Evolutionary conservation across 1,139 yeast genomes (phyloP).

Genomic region (Saccharomycopsis hybrid): DNA sequence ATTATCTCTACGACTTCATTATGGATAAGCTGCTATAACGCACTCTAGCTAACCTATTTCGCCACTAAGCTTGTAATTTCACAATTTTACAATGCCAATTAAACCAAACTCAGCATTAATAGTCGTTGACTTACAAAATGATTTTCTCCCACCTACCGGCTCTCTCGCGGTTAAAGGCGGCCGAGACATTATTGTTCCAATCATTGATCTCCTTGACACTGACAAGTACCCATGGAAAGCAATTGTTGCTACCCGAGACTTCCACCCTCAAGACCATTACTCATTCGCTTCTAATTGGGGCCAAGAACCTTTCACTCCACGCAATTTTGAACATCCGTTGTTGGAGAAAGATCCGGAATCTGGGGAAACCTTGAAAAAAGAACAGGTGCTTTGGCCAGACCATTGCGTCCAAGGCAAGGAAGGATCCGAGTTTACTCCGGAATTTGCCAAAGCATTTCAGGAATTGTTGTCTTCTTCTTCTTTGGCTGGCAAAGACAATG

Average conservation of each 20-base stretch:
- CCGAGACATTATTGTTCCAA: conserved; percentile 45
- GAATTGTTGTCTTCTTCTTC: conserved; percentile 22
- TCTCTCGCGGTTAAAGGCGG: conserved; percentile 69
- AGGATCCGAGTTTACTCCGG: conserved; percentile 62
- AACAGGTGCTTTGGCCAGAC: conserved; percentile 76
- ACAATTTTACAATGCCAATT: background rate
- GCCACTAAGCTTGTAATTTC: too few relatives aligned
- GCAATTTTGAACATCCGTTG: conserved; percentile 48
- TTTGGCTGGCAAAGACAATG: background rate
- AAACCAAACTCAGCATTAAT: conserved; percentile 43
- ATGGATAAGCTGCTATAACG: too few relatives aligned
- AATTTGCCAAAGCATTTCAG: conserved; percentile 31
- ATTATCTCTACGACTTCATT: too few relatives aligned
- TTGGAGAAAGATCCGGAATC: conserved; percentile 30
- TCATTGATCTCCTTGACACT: conserved; percentile 38
- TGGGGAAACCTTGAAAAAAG: conserved; percentile 29
- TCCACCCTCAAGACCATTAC: conserved; percentile 77
- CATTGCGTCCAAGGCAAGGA: conserved; percentile 71
- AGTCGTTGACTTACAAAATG: conserved; percentile 78
- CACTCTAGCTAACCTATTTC: too few relatives aligned
- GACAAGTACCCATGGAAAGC: conserved; percentile 47
- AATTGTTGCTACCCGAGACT: conserved; percentile 73
- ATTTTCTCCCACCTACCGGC: conserved; percentile 75
- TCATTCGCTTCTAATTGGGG: conserved; percentile 67
- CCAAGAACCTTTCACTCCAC: conserved; percentile 45